Base-by-base conservation (phyloP, 1,284 basidiomycete species). In the Grifola frondosa region DNA sequence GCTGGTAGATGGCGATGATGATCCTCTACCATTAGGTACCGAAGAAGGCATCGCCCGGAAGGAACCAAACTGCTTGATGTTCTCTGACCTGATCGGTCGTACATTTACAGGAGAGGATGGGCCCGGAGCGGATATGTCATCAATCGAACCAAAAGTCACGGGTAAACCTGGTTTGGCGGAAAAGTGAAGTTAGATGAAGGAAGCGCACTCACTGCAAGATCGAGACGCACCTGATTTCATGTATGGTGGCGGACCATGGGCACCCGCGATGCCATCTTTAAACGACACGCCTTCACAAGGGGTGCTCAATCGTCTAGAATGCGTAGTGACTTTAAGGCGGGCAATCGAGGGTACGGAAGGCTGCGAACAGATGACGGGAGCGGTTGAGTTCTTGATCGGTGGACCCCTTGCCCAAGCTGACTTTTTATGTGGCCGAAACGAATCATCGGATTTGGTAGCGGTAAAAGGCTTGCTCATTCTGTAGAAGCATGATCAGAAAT, bases 401-500 rank as follows among this genome's bases (percentile, higher is more conserved):
- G 87, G 87, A 65, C 88, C 87, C 75, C 69, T 84, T 70, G 84
- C 70, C 88, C 88, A 90, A 75, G 87, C 87, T 70, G 85, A 88
- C 75, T 80, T 78, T 71, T 74, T 63, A 62, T 83, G 68, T 69
- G 84, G 78, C 76, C 76, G 78, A 68, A 77, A 60, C 68, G 77
- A 73, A 74, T 72, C 80, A 78, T 84, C 88, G 68, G 79, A 62
- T 73, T 69, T 70, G 70, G 84, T 71, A 68, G 76, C 74, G 69
- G 81, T 78, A 57, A 84, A 81, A 69, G 78, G 76, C 81, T 84
- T 90, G 86, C 84, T 90, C 87, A 90, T 90, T 88, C 86, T 88
- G 9, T 6, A 24, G 29, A 39, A 23, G 2, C 28, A 44, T 49
- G 38, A 48, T 37, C 42, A 28, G 24, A 44, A 31, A 40, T n/a